Conservation (phyloP, 1,139 yeast species). For the Suhomyces ambrosiae region DNA sequence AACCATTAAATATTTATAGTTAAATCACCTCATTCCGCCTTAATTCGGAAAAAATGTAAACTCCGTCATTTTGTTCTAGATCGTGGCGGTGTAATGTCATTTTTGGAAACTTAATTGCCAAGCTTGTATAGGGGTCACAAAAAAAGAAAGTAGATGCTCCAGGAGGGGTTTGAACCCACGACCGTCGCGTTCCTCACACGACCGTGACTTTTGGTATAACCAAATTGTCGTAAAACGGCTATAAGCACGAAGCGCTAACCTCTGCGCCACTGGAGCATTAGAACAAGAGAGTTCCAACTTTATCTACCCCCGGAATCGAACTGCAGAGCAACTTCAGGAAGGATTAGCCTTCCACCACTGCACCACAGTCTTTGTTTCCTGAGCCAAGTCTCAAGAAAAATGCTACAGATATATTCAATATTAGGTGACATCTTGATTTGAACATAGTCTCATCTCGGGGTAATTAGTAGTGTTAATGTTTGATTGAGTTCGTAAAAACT, state of each 20-base stretch:
- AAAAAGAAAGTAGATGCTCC: constrained; percentile 48
- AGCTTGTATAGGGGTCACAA: too few species aligned
- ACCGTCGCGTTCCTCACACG: constrained; percentile 62
- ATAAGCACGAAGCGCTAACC: constrained; percentile 60
- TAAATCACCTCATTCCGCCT: too few species aligned
- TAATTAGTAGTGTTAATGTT: too few species aligned
- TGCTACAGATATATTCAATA: too few species aligned
- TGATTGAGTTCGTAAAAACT: too few species aligned
- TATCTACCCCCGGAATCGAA: constrained; percentile 11
- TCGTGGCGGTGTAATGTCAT: not conserved
- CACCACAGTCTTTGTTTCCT: constrained; percentile 7
- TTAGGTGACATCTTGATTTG: too few species aligned
- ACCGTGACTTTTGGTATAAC: constrained; percentile 57
- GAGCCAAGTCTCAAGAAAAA: too few species aligned
- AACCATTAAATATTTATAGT: not conserved
- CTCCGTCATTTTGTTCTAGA: too few species aligned
- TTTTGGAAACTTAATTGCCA: too few species aligned
- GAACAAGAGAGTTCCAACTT: constrained; percentile 1
- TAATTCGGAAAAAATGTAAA: too few species aligned
- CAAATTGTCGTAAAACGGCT: constrained; percentile 51
- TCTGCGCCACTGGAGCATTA: constrained; percentile 37
- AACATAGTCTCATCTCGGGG: too few species aligned
- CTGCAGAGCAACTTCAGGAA: not conserved
- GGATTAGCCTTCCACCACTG: constrained; percentile 3
- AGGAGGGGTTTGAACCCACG: constrained; percentile 62